phyloP scores from a whole-genome alignment of 768 basidiomycete genomes.

The Rhodotorula graminis region DNA sequence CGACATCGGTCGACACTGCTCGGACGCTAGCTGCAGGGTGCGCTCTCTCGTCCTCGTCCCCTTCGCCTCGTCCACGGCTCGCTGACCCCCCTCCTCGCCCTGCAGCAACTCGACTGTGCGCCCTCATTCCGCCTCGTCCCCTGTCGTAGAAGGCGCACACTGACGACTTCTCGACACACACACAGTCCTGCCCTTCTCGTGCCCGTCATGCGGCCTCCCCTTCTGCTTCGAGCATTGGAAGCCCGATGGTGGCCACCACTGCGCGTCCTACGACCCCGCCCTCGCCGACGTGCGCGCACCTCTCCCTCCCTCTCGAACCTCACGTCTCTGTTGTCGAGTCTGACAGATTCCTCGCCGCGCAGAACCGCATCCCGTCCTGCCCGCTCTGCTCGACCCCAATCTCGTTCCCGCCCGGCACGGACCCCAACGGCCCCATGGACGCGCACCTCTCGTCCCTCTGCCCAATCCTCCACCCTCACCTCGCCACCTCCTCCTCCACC shows the following conservation, averaged over 20 bases:
- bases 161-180: too few relatives aligned
- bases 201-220: conserved; percentile 19
- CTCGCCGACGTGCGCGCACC: conserved; percentile 16
- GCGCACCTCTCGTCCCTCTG: conserved; percentile 27
- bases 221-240: conserved; percentile 35
- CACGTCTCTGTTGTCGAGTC: not conserved
- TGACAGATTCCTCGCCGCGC: not conserved
- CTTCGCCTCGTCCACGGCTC: not conserved
- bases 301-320: too few relatives aligned
- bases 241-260: conserved; percentile 12
- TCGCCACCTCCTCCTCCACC: not conserved
- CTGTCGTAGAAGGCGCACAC: too few relatives aligned
- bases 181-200: conserved; percentile 36
- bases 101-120: conserved; percentile 31
- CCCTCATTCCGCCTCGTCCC: too few relatives aligned
- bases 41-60: not conserved
- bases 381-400: conserved; percentile 33
- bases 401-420: conserved; percentile 15
- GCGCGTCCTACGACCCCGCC: conserved; percentile 10
- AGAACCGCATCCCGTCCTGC: conserved; percentile 39
- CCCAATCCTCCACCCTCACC: conserved; percentile 21
- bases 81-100: not conserved
- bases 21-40: conserved; percentile 6
- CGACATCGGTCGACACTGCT: conserved; percentile 39
- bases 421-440: conserved; percentile 39